Evolutionary conservation across 2,329 filamentous ascomycete genomes (phyloP).

Genomic region (Alternaria arbusti): DNA sequence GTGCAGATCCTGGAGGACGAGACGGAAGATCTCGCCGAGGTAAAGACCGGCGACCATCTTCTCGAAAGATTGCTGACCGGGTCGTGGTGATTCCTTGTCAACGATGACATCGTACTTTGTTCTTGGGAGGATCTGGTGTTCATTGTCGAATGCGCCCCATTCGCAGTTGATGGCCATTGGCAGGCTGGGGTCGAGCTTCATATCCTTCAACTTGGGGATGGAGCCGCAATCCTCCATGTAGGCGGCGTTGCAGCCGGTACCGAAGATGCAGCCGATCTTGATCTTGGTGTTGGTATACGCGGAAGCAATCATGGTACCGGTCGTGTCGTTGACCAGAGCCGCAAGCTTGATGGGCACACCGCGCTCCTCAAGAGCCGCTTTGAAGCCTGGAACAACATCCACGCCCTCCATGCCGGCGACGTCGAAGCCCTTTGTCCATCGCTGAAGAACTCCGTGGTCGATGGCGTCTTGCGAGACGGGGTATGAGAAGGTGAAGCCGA

Average conservation of each 20-base stretch:
- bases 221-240: conserved; percentile 95
- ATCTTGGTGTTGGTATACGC: conserved; percentile 94
- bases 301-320: conserved; percentile 93
- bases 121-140: conserved; percentile 84
- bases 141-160: conserved; percentile 96
- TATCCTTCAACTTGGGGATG: conserved; percentile 90
- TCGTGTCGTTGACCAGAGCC: conserved; percentile 96
- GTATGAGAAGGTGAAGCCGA: conserved; percentile 97
- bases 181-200: conserved; percentile 82
- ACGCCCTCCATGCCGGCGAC: conserved; percentile 89
- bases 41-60: conserved; percentile 98
- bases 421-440: conserved; percentile 98
- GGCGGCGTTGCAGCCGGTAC: conserved; percentile 96
- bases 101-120: conserved; percentile 87
- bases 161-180: conserved; percentile 98
- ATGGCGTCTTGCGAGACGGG: conserved; percentile 93
- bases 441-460: conserved; percentile 88
- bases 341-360: conserved; percentile 90
- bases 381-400: conserved; percentile 89
- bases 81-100: conserved; percentile 88
- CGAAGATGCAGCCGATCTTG: conserved; percentile 97
- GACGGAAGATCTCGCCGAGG: conserved; percentile 90
- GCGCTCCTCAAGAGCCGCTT: conserved; percentile 75
- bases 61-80: conserved; percentile 93
- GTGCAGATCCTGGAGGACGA: conserved; percentile 84